phyloP scores from a whole-genome alignment of 352 stramenopile genomes.

The Thraustochytrium striatum region DNA sequence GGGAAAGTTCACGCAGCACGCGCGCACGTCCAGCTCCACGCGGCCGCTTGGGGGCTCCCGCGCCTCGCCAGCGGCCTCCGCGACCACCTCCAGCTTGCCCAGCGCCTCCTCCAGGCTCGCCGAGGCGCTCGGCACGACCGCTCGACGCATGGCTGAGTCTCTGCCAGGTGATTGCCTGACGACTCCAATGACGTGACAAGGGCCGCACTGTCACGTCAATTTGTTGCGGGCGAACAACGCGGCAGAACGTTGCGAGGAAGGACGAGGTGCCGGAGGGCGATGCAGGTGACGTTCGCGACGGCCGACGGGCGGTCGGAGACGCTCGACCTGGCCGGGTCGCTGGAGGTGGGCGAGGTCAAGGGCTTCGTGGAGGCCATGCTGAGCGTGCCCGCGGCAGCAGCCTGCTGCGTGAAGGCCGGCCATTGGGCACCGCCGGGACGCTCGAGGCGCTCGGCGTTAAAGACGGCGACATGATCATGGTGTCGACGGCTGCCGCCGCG shows the following conservation, averaged over 20 bases:
- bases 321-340: not conserved
- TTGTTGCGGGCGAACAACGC: no score
- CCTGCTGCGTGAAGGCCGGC: not conserved
- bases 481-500: constrained; percentile 34
- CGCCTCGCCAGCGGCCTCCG: not conserved
- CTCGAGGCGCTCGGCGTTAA: constrained; percentile 51
- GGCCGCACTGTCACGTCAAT: no score
- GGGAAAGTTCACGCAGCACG: constrained; percentile 29
- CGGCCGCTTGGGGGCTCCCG: not conserved
- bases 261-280: not conserved
- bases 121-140: not conserved
- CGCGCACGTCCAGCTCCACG: constrained; percentile 1
- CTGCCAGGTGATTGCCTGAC: no score
- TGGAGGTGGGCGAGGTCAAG: constrained; percentile 4
- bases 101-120: constrained; percentile 8
- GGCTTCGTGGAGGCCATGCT: constrained; percentile 34
- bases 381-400: not conserved
- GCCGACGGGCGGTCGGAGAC: constrained; percentile 12
- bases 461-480: constrained; percentile 60
- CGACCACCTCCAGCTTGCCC: constrained; percentile 12
- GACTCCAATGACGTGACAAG: no score
- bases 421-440: not conserved
- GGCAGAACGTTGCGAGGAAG: no score
- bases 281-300: constrained; percentile 27
- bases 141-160: not conserved